Base-by-base conservation (phyloP, 176 grass and related monocot genomes). In the Tuctoria greenei region DNA sequence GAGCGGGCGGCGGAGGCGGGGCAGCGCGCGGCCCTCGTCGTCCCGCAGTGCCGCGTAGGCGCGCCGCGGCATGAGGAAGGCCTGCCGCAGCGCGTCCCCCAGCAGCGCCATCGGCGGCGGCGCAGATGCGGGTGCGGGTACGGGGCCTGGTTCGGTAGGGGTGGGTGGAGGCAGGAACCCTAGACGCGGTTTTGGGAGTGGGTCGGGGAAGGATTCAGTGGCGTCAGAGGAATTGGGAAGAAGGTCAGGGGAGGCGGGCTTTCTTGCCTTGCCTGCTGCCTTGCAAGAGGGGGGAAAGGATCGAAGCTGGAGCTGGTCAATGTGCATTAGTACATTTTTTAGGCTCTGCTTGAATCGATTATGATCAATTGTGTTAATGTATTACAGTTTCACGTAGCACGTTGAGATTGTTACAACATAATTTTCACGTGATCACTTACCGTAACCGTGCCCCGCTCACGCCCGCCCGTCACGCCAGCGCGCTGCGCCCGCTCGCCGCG, bases 51-150 rank as follows among this genome's bases (percentile, higher is more conserved):
- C 84, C 51, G 78, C 83, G 71, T 90, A 87, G 37, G 82, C 88
- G 24, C 83, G 84, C 47, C 86, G 80, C 59, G 95, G 88, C 88
- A 93, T 87, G 84, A 92, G 89, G 58, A 92, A 94, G 44, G 89
- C 89, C 81, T 90, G 95, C 63, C 84, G 88, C 66, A 98, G 95
- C 65, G 83, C 93, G 83, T 97, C 83, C 69, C 85, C 81, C 18
- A 97, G 79, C 38, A 87, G 62, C 61, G 89, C 82, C 95, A 92
- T 92, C 63, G 24, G 61, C 37, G 55, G 55, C 8, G 83, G 43
- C 37, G 15, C 4, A 10, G 11, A 21, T 16, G 21, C 24, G 23
- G 0, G 13, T 23, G 17, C 11, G 17, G 4, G 72, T 16, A 13
- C 9, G 26, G 4, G 42, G 18, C 2, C 10, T 28, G 14, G 59